These are phyloP conservation scores for Fusarium sp. DNA, from an alignment of 2,329 filamentous ascomycete genomes.

Conservation along the genomic window DNA sequence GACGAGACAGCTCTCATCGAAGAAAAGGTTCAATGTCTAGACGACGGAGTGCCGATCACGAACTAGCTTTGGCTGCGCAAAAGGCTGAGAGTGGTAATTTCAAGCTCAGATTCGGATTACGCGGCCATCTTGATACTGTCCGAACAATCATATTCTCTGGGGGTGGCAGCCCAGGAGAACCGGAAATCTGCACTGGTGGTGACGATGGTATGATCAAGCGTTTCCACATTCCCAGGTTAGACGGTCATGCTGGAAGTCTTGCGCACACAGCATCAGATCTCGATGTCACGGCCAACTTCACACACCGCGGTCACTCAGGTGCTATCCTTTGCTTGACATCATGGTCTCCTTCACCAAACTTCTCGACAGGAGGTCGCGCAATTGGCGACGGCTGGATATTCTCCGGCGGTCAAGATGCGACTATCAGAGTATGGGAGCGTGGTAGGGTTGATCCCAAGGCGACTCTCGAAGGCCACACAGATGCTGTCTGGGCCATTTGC, in stretches of 20 bases:
- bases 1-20: conserved; percentile 75
- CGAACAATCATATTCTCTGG: conserved; percentile 96
- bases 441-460: conserved; percentile 95
- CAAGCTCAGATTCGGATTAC: conserved; percentile 90
- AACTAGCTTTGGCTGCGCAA: conserved; percentile 63
- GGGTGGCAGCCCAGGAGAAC: conserved; percentile 92
- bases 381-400: conserved; percentile 98
- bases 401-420: conserved; percentile 93
- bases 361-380: conserved; percentile 87
- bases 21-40: conserved; percentile 83
- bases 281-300: conserved; percentile 93
- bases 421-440: conserved; percentile 93
- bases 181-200: conserved; percentile 94
- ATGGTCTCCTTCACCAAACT: conserved; percentile 87
- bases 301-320: conserved; percentile 92
- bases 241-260: conserved; percentile 58
- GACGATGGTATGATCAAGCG: conserved; percentile 97
- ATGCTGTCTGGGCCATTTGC: conserved; percentile 95
- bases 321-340: conserved; percentile 87
- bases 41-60: conserved; percentile 75
- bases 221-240: conserved; percentile 92
- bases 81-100: conserved; percentile 81
- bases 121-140: conserved; percentile 93
- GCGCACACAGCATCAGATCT: conserved; percentile 76
- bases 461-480: conserved; percentile 91